phyloP scores from a whole-genome alignment of 1,284 basidiomycete species.

The Fomitopsis palustris region DNA sequence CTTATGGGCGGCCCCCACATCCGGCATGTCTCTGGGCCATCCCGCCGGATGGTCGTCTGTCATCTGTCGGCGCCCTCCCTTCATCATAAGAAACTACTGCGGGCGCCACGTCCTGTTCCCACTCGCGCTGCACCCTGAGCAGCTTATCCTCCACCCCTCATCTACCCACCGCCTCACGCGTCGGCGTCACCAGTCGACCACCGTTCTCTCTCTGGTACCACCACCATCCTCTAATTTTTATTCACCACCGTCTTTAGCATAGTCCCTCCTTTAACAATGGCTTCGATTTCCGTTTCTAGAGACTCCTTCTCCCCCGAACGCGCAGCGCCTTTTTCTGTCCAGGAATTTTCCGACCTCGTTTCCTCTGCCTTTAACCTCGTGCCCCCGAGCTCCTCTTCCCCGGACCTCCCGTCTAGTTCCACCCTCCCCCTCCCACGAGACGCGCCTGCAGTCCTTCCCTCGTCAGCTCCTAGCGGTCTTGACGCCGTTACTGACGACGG shows the following conservation, averaged over 20 bases:
- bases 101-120: neutral
- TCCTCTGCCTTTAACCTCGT: slow-evolving; percentile 19
- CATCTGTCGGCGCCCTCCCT: neutral
- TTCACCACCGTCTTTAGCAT: slow-evolving; percentile 9
- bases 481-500: slow-evolving; percentile 15
- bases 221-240: slow-evolving; percentile 15
- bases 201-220: slow-evolving; percentile 16
- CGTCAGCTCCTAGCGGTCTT: slow-evolving; percentile 3
- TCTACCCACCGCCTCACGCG: neutral
- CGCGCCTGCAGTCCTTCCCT: neutral
- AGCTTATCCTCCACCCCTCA: neutral
- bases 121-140: neutral
- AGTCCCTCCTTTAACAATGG: slow-evolving; percentile 10
- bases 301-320: slow-evolving; percentile 6
- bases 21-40: neutral
- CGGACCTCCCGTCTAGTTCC: slow-evolving; percentile 11
- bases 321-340: slow-evolving; percentile 18
- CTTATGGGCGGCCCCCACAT: neutral
- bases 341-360: slow-evolving; percentile 24
- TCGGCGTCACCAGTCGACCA: neutral
- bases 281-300: slow-evolving; percentile 13
- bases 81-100: neutral
- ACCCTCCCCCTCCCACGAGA: slow-evolving; percentile 3
- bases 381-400: slow-evolving; percentile 5
- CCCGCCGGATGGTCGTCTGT: neutral